These are phyloP conservation scores for Forsythia viridissima DNA, from an alignment of 257 asterid genomes.

Conservation along the genomic window DNA sequence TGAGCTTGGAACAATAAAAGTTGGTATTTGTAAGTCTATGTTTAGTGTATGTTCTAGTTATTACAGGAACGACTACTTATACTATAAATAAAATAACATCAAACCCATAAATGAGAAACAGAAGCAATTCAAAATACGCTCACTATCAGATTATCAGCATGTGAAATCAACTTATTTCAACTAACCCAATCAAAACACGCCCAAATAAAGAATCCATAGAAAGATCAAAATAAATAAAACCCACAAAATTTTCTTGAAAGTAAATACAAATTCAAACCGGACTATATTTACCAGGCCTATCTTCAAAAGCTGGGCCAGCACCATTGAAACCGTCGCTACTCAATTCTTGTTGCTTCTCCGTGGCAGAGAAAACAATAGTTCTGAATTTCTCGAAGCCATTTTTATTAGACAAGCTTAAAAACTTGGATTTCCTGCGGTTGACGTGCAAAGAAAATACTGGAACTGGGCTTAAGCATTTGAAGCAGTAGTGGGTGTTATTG, in stretches of 20 bases:
- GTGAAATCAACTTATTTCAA: background rate
- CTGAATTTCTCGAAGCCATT: slow-evolving; percentile 37
- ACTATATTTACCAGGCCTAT: slow-evolving; percentile 49
- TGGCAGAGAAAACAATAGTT: slow-evolving; percentile 51
- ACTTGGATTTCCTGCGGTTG: slow-evolving; percentile 42
- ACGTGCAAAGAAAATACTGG: slow-evolving; percentile 33
- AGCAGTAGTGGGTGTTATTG: slow-evolving; percentile 37
- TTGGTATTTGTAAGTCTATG: background rate
- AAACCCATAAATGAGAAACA: background rate
- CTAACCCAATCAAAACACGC: background rate
- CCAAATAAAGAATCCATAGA: background rate
- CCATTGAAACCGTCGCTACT: slow-evolving; percentile 37
- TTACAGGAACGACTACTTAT: background rate
- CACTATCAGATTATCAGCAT: slow-evolving; percentile 10
- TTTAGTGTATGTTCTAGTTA: background rate
- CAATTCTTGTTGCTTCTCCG: slow-evolving; percentile 44
- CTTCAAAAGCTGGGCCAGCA: slow-evolving; percentile 50
- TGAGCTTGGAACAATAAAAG: background rate
- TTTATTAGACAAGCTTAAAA: slow-evolving; percentile 38
- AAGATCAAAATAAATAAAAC: slow-evolving; percentile 1
- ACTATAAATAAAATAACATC: background rate
- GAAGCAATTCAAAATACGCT: background rate
- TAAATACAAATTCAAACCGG: background rate
- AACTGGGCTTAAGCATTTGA: slow-evolving; percentile 48
- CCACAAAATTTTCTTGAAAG: background rate